A percentile compares a stretch with the other conserved stretches of the same genome.
These are phyloP conservation scores for Juglanconis juglandina DNA, from an alignment of 2,329 filamentous ascomycete species.

Conservation along the genomic window DNA sequence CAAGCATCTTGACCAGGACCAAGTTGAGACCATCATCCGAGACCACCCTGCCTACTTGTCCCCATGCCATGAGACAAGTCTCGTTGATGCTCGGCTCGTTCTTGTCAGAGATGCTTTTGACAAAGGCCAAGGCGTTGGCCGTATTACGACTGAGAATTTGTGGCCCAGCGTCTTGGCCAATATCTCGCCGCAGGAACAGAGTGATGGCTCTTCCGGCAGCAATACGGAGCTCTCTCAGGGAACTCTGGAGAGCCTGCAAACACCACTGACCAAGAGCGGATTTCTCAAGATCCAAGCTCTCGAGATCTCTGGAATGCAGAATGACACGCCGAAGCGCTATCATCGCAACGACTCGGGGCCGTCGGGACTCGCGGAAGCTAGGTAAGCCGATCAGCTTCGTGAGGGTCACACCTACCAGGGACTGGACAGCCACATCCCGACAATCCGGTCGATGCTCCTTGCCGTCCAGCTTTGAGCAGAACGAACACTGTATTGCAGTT, in stretches of 20 bases:
- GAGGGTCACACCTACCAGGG: constrained; percentile 43
- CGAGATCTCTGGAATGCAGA: constrained; percentile 58
- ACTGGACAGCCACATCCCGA: constrained; percentile 29
- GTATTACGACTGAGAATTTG: constrained; percentile 60
- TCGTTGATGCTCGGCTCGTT: constrained; percentile 69
- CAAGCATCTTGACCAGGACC: constrained; percentile 76
- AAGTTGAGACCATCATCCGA: constrained; percentile 82
- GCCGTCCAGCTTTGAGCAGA: constrained; percentile 19
- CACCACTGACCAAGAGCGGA: constrained; percentile 76
- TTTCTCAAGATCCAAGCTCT: constrained; percentile 62
- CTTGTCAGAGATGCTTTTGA: constrained; percentile 70
- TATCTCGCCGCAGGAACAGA: constrained; percentile 9
- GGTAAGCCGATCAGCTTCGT: constrained; percentile 41
- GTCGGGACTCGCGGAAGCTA: constrained; percentile 51
- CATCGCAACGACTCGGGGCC: constrained; percentile 68
- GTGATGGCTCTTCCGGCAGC: constrained; percentile 60
- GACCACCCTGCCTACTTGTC: constrained; percentile 74
- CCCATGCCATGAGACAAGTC: constrained; percentile 80
- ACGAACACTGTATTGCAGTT: constrained; percentile 21
- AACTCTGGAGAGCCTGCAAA: constrained; percentile 76
- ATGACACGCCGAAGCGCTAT: constrained; percentile 66
- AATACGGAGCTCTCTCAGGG: constrained; percentile 78
- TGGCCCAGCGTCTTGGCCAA: constrained; percentile 1
- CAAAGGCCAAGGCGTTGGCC: constrained; percentile 64
- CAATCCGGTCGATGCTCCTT: constrained; percentile 15